Conservation (phyloP, 2,329 filamentous ascomycete genomes). For the Botrytis fabae region DNA sequence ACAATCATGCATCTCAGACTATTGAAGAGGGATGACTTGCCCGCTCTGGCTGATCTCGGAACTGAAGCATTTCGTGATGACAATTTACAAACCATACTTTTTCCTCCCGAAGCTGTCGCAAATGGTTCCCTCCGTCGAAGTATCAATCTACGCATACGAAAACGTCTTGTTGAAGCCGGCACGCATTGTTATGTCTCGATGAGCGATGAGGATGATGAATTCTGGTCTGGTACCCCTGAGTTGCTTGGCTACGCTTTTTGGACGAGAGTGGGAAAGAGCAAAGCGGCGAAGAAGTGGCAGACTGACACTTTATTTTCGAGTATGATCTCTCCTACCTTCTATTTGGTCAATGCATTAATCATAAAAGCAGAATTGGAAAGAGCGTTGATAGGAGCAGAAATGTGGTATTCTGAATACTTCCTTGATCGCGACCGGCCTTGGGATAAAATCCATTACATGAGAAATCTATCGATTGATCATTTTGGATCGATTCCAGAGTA, state of each 20-base stretch:
- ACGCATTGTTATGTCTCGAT: background rate
- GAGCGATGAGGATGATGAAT: constrained; percentile 18
- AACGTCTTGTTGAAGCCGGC: background rate
- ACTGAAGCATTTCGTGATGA: constrained; percentile 13
- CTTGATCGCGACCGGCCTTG: constrained; percentile 15
- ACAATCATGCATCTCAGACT: constrained; percentile 8
- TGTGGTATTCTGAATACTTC: constrained; percentile 19
- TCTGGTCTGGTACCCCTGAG: constrained; percentile 17
- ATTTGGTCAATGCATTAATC: background rate
- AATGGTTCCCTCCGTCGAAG: constrained; percentile 1
- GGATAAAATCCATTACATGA: constrained; percentile 11
- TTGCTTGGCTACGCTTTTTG: constrained; percentile 19
- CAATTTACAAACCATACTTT: background rate
- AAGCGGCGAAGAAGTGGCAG: constrained; percentile 18
- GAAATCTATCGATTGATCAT: background rate
- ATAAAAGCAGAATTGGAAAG: constrained; percentile 16
- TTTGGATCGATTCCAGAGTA: constrained; percentile 19
- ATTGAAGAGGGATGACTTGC: constrained; percentile 5
- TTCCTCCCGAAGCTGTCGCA: constrained; percentile 10
- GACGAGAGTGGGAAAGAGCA: constrained; percentile 12
- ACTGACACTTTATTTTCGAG: constrained; percentile 10
- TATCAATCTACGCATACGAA: background rate
- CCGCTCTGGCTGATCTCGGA: background rate
- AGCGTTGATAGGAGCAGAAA: background rate
- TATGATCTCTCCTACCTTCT: background rate